Base-by-base conservation (phyloP, 2,329 filamentous ascomycete genomes). In the Trichoderma lentiforme region DNA sequence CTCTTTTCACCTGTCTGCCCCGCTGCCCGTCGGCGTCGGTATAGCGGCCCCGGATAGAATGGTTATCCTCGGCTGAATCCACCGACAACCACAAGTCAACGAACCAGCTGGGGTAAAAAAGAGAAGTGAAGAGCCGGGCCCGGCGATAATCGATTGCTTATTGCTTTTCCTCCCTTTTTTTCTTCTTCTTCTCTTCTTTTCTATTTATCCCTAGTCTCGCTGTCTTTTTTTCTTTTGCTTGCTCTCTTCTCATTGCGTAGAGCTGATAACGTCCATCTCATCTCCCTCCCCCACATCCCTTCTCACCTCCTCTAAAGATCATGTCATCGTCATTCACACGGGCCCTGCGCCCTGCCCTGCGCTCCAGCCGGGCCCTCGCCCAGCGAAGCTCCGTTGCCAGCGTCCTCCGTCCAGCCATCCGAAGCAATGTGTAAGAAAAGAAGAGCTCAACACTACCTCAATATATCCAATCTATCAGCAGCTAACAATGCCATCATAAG, bases 321-420 rank as follows among this genome's bases (percentile, higher is more conserved):
- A 80, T 79, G 77, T 80, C 80, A 82, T 87, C 85, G 71, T 86
- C 85, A 30, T 80, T 89, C 71, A 81, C 84, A 70, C 82, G 86
- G 79, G 83, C 83, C 30, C 75, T 89, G 74, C 84, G 87, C 74
- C 87, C 87, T 72, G 86, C 83, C 36, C 77, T 89, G 73, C 84
- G 84, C 74, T 83, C 82, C 76, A 82, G 85, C 75, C 80, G 82
- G 73, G 78, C 76, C 65, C 77, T 82, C 63, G 76, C 77, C 66
- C 78, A 78, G 74, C 76, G 78, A 62, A 74, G 79, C 26, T 34
- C 64, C 39, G 76, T 79, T 70, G 73, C 71, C 47, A 70, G 73
- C 63, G 64, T 77, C 24, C 75, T 77, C 47, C 73, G 77, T 26
- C 73, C 75, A 26, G 72, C 76, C 60, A 72, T 74, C 21, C 73